A percentile compares a stretch with the other conserved stretches of the same genome.
Conservation (phyloP, 805 yeast genomes). For the Ogataea pignaliae region DNA sequence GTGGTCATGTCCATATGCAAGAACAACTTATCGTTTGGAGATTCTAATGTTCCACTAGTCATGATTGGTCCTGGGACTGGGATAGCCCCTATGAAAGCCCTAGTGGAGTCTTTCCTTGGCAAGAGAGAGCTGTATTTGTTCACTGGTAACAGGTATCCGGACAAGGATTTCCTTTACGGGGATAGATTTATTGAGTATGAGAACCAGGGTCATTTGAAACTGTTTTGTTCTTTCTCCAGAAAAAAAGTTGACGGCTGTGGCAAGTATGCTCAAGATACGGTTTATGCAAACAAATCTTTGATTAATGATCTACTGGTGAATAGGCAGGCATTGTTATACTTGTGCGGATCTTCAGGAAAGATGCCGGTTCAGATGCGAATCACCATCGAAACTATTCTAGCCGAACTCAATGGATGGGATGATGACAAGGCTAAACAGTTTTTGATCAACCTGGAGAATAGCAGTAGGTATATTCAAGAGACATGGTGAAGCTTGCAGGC, state of each 20-base stretch:
- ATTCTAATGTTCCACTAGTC: conserved; percentile 43
- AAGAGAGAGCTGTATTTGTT: conserved; percentile 48
- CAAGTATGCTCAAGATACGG: conserved; percentile 75
- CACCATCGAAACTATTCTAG: conserved; percentile 65
- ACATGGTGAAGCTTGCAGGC: conserved; percentile 62
- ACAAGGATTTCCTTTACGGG: conserved; percentile 66
- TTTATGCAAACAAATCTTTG: conserved; percentile 46
- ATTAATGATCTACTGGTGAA: conserved; percentile 52
- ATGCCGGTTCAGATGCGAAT: conserved; percentile 83
- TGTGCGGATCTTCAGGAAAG: conserved; percentile 91
- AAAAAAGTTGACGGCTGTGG: conserved; percentile 27
- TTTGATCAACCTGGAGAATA: conserved; percentile 55
- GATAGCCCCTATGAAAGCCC: conserved; percentile 82
- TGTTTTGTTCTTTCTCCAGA: conserved; percentile 47
- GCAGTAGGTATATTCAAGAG: conserved; percentile 74
- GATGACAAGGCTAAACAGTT: conserved; percentile 46
- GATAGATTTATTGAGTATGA: conserved; percentile 44
- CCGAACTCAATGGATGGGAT: conserved; percentile 38
- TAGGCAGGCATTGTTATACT: conserved; percentile 57
- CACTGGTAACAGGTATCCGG: conserved; percentile 66
- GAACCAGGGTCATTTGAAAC: conserved; percentile 31
- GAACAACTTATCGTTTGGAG: conserved; percentile 37
- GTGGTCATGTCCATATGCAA: conserved; percentile 49
- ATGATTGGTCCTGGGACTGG: conserved; percentile 96
- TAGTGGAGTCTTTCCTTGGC: conserved; percentile 42